phyloP scores from a whole-genome alignment of 768 basidiomycete genomes.

The Pulveroboletus sp. region DNA sequence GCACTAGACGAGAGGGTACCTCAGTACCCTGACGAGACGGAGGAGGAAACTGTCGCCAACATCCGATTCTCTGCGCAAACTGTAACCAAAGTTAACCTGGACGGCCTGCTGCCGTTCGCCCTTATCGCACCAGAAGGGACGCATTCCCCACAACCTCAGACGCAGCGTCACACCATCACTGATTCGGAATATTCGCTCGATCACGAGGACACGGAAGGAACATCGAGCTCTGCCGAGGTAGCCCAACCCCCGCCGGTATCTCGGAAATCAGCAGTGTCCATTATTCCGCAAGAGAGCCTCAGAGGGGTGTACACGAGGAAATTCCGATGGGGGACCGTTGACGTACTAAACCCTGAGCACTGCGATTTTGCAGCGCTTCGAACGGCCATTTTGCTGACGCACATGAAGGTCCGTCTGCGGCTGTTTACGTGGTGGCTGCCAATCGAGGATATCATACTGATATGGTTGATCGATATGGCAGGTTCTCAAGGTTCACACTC shows the following conservation, averaged over 20 bases:
- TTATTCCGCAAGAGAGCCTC: slow-evolving; percentile 63
- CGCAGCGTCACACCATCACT: slow-evolving; percentile 10
- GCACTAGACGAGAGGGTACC: slow-evolving; percentile 60
- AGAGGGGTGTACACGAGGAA: slow-evolving; percentile 74
- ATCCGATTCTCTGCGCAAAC: slow-evolving; percentile 73
- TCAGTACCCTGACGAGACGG: slow-evolving; percentile 51
- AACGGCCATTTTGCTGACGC: slow-evolving; percentile 80
- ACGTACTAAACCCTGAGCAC: slow-evolving; percentile 82
- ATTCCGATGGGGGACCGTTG: slow-evolving; percentile 87
- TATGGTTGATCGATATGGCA: slow-evolving; percentile 29
- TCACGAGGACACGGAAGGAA: slow-evolving; percentile 18
- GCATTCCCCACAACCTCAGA: slow-evolving; percentile 34
- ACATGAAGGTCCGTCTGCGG: slow-evolving; percentile 64
- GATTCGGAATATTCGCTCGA: slow-evolving; percentile 19
- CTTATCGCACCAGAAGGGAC: slow-evolving; percentile 70
- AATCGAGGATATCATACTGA: slow-evolving; percentile 8
- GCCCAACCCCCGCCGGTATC: slow-evolving; percentile 37
- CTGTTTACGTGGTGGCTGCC: slow-evolving; percentile 19
- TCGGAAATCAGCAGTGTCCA: slow-evolving; percentile 31
- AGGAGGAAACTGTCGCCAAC: slow-evolving; percentile 70
- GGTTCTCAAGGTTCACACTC: slow-evolving; percentile 80
- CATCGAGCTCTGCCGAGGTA: slow-evolving; percentile 24
- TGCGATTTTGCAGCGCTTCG: slow-evolving; percentile 87
- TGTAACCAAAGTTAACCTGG: slow-evolving; percentile 60
- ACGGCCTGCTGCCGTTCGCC: slow-evolving; percentile 69